Base-by-base conservation (phyloP, 176 grass and related monocot genomes). In the Microstegium vimineum region DNA sequence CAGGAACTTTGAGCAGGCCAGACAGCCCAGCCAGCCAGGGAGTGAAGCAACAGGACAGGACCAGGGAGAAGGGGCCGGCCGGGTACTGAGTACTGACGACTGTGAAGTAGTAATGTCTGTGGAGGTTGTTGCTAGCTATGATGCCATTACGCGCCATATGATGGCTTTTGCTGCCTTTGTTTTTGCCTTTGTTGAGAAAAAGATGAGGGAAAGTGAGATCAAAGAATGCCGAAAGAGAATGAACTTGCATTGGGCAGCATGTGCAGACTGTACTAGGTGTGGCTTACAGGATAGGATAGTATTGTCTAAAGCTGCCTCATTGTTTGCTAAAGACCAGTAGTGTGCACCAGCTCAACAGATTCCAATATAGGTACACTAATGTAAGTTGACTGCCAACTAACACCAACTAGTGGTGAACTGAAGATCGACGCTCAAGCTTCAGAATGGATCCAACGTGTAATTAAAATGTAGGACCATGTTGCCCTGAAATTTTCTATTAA, bases 81-180 rank as follows among this genome's bases (percentile, higher is more conserved):
- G n/a, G n/a, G n/a, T n/a, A n/a, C n/a, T n/a, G n/a, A n/a, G n/a
- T n/a, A n/a, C n/a, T n/a, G n/a, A n/a, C n/a, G 52, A 59, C 56
- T 4, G 20, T 5, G 37, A 22, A 54, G 51, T 54, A 45, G 30
- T 30, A 36, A 43, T 78, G 27, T 76, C 68, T 59, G 28, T 33
- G 28, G n/a, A 66, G 46, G 35, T 30, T 59, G 54, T 5, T 46
- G 42, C 4, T 66, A 57, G 62, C 82, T 45, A 85, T 85, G 41
- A 47, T 73, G 52, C 77, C 74, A 64, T 81, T 84, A 66, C 78
- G 72, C 54, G 65, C 35, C 78, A 66, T 82, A 66, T 72, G 47
- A 49, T 82, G 46, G 2, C 73, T 20, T 31, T 41, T 41, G 59
- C 28, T 67, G 60, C 38, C 23, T 90, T 79, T 66, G 26, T 34